Base-by-base conservation (phyloP, 306 rosid species). In the Datisca glomerata region DNA sequence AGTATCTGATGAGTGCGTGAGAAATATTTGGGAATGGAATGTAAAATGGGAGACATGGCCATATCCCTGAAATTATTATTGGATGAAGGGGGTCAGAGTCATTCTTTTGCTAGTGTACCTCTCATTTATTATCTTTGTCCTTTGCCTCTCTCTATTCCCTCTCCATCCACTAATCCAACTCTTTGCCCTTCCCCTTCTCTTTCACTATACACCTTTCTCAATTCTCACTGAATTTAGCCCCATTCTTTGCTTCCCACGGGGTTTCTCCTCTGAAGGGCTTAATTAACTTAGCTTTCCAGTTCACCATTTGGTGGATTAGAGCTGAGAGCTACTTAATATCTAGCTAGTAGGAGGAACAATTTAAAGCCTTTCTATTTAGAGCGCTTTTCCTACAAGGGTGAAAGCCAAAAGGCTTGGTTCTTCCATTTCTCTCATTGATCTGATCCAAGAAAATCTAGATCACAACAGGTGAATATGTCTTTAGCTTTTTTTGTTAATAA, bases 81-180 rank as follows among this genome's bases (percentile, higher is more conserved):
- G 63, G 83, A 74, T 67, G 80, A 75, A 80, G 64, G 71, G 84
- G 71, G 84, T 77, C 93, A 72, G 56, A 73, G 86, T 80, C 86
- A 68, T 70, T 79, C 79, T 84, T 82, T 78, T 66, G 20, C 45
- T 55, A 81, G 83, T 78, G 83, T 80, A 65, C 73, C 83, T 75
- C 68, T 66, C 89, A 74, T 87, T 87, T 79, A 79, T 81, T 69
- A 72, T 62, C 91, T 73, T 72, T 89, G 91, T 89, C 86, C 83
- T 77, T 83, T 80, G 79, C 84, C 66, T 68, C 81, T 79, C 76
- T 74, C 69, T 74, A 66, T 70, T 69, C 76, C 84, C 69, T 74
- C 91, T 67, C 80, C 85, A 72, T 79, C 85, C 94, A 87, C 97
- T 64, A 80, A 54, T 65, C 49, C 63, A 66, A 61, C 55, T 65